Base-by-base conservation (phyloP, 805 yeast genomes). In the Tetrapisispora fleetii region DNA sequence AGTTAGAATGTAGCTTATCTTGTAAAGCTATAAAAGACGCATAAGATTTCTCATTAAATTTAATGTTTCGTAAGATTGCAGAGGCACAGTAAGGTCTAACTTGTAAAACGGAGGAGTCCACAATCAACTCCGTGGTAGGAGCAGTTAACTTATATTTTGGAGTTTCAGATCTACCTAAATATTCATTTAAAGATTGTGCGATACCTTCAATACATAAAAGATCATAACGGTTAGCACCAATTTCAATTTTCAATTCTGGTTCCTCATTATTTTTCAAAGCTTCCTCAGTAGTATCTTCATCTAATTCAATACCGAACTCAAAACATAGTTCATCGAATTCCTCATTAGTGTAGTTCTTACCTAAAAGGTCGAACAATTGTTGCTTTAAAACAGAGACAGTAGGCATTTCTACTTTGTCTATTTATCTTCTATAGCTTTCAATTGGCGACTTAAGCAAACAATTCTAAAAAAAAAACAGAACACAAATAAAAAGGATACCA, bases 161-260 rank as follows among this genome's bases (percentile, higher is more conserved):
- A 40, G 84, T 73, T 43, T 69, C 64, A 6, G 67, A 58, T 51
- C 78, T 79, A 36, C 95, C 95, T 59, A 91, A 74, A 64, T 86
- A 93, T 65, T 90, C 95, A 62, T 89, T 89, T 64, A 93, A 74
- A 1, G 98, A 91, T 64, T 88, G 95, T 1, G 97, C 89, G 68
- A 93, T 89, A 64, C 99, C 99, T 71, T 93, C 99, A 58, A 89
- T 85, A 74, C 99, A 95, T 56, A 93, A 80, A 90, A 93, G 81
- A 67, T 93, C 99, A 64, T 93, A 95, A 75, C 99, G 85, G 72
- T 93, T 93, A 53, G 99, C 99, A 50, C 96, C 97, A 54, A 95
- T 82, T 68, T 93, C 99, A 62, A 93, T 88, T 72, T 93, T 93
- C 60, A 87, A 77, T 69, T 91, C 95, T n/a, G 99, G 97, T 65